These are phyloP conservation scores for Trebouxia sp. DNA, from an alignment of 139 green algal genomes.

Conservation along the genomic window DNA sequence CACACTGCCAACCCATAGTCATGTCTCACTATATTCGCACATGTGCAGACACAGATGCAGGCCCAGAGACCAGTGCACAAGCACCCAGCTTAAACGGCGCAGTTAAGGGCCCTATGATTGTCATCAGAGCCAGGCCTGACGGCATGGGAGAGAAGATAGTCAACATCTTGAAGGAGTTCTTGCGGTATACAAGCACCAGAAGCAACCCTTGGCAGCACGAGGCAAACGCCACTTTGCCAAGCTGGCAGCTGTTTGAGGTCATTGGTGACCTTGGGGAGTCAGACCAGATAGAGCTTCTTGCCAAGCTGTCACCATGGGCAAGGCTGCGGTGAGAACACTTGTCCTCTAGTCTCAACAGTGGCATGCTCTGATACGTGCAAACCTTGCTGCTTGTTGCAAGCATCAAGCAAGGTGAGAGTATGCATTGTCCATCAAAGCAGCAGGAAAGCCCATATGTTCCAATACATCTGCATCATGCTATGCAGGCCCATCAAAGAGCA, in stretches of 20 bases:
- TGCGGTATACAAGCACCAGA: neutral
- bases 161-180: neutral
- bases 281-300: neutral
- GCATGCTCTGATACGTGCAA: too few relatives aligned
- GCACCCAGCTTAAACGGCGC: neutral
- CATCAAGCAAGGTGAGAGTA: too few relatives aligned
- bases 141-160: conserved; percentile 7
- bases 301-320: neutral
- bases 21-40: neutral
- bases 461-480: too few relatives aligned
- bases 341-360: too few relatives aligned
- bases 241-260: neutral
- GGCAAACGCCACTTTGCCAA: neutral
- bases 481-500: too few relatives aligned
- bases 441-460: too few relatives aligned
- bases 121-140: neutral
- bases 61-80: neutral
- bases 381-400: too few relatives aligned
- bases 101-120: neutral
- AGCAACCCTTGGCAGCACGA: neutral
- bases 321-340: neutral
- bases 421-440: too few relatives aligned
- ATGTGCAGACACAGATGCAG: neutral
- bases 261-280: neutral
- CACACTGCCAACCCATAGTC: too few relatives aligned